Conservation (phyloP, 73 alveolate genomes). For the Breviolum minutum region DNA sequence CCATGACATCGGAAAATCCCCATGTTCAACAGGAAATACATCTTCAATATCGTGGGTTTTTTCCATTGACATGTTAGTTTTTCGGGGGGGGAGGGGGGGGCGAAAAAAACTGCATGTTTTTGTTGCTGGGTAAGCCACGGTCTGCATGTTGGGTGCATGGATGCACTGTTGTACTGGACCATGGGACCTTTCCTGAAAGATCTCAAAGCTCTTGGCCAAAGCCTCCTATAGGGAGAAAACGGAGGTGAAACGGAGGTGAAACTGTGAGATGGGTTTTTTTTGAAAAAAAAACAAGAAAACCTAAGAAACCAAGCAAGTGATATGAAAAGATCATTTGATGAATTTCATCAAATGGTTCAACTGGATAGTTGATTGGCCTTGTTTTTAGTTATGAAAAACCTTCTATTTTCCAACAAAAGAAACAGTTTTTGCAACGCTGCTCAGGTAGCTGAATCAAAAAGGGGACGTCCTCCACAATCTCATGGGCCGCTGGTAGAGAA, state of each 20-base stretch:
- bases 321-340: background rate
- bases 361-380: background rate
- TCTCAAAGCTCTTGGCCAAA: constrained; percentile 1
- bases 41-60: no score
- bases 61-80: no score
- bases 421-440: background rate
- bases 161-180: constrained; percentile 51
- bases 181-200: constrained; percentile 1
- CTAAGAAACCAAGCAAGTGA: no score
- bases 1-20: no score
- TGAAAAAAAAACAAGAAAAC: no score
- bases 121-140: no score
- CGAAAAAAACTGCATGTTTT: no score
- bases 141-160: constrained; percentile 34
- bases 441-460: background rate
- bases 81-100: no score
- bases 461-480: background rate
- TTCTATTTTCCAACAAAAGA: no score
- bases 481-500: background rate
- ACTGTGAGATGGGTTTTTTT: no score
- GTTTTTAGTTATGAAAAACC: background rate
- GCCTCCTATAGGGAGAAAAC: constrained; percentile 67
- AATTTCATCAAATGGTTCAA: background rate
- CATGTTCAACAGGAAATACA: no score
- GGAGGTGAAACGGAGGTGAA: no score